Conservation (phyloP, 73 alveolate species). For the Paramecium sexaurelia region DNA sequence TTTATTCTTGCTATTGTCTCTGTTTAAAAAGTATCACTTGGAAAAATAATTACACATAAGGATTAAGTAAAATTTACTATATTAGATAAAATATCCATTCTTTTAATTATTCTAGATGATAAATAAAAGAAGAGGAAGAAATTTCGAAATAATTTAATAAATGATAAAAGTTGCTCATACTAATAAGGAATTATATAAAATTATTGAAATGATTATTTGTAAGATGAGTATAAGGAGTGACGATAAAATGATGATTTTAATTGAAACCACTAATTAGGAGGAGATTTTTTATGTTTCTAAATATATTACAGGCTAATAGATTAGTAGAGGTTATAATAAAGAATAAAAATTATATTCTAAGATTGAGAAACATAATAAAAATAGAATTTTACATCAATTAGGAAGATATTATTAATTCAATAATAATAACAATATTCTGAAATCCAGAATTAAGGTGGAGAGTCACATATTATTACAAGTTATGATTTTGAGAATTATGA, state of each 20-base stretch:
- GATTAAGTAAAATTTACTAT: background rate
- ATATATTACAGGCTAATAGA: background rate
- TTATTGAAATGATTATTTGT: conserved; percentile 49
- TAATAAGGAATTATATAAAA: background rate
- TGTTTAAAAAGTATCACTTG: background rate
- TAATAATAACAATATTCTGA: background rate
- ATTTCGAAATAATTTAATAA: conserved; percentile 8
- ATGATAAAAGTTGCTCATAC: conserved; percentile 11
- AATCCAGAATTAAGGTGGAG: background rate
- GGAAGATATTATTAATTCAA: conserved; percentile 31
- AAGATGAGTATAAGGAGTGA: conserved; percentile 24
- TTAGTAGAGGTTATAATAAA: background rate
- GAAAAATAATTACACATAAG: background rate
- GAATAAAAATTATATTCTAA: background rate
- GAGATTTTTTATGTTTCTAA: background rate
- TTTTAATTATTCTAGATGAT: background rate
- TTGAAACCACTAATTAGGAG: background rate
- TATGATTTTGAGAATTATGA: conserved; percentile 17
- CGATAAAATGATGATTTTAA: background rate
- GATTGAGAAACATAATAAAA: background rate
- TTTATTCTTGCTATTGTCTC: background rate
- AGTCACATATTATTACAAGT: conserved; percentile 7
- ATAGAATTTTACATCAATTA: background rate
- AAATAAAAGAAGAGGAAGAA: conserved; percentile 41
- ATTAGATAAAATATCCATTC: background rate